Evolutionary conservation across 306 rosid species (phyloP), one percentile per base, ranked within the genome.

Genomic region (Quercus gilva): DNA sequence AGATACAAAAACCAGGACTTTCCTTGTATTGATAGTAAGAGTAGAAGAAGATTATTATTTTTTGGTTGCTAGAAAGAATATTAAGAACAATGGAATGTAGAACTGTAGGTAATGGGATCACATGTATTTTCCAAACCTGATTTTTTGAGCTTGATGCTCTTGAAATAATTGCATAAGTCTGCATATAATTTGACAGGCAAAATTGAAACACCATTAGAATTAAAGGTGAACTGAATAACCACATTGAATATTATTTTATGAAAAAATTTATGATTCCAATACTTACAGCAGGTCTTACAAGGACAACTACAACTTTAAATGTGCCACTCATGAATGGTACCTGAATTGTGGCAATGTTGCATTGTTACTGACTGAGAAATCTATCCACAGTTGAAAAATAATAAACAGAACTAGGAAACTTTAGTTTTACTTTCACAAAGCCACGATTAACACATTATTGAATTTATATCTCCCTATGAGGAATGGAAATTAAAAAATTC

Each of bases 141-240:
- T 91, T 79, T 79, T 79, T 26, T 78, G 92, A 86, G 83, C 90
- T 88, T 55, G 97, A 89, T 12, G 92, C 97, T 79, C 85, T 87
- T 45, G 97, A 93, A 84, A 93, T 88, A 69, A 93, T 88, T 67
- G 97, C 97, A 65, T 80, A 90, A 14, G 92, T 89, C 97, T 93
- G 89, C 83, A 82, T 6, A n/a, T 71, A 85, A 76, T 64, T 74
- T 60, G 58, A 78, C n/a, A n/a, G 67, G 18, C 52, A 31, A 70
- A 52, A 79, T 73, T 15, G 25, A 75, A 78, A 43, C 20, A 82
- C 74, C 71, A 80, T 76, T 35, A 35, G 33, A 69, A 74, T 52
- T 43, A 26, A 77, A 68, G 43, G 12, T 28, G 70, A 73, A 71
- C 31, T 61, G 52, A 9, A 43, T 19, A 79, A 55, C 3, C 17